phyloP scores from a whole-genome alignment of 345 rosid species.

The Firmiana major region DNA sequence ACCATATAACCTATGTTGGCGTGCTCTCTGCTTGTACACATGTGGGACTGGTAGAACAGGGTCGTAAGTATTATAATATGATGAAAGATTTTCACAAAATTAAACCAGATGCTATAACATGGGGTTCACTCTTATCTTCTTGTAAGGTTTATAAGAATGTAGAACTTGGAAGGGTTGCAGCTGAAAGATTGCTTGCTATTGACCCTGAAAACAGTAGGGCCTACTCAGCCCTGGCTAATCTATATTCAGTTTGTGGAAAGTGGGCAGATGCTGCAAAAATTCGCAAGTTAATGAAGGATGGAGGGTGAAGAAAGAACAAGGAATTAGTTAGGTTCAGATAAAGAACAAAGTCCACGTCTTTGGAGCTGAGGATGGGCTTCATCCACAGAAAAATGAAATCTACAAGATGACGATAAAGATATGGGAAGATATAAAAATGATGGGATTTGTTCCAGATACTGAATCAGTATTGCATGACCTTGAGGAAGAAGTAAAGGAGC shows the following conservation, averaged over 20 bases:
- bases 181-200: constrained; percentile 59
- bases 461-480: constrained; percentile 70
- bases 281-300: constrained; percentile 75
- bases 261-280: constrained; percentile 78
- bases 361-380: constrained; percentile 75
- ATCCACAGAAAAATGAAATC: constrained; percentile 62
- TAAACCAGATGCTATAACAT: constrained; percentile 71
- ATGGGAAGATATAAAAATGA: constrained; percentile 82
- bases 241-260: constrained; percentile 74
- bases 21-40: constrained; percentile 90
- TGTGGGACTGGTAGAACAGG: constrained; percentile 69
- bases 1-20: constrained; percentile 86
- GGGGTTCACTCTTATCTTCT: constrained; percentile 90
- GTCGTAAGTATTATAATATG: constrained; percentile 51
- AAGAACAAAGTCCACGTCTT: constrained; percentile 59
- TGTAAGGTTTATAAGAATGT: constrained; percentile 72
- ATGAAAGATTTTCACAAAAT: constrained; percentile 61
- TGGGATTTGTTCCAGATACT: constrained; percentile 78
- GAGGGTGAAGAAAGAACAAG: constrained; percentile 88
- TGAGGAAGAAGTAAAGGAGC: constrained; percentile 77
- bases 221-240: constrained; percentile 76
- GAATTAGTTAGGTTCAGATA: constrained; percentile 83
- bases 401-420: constrained; percentile 59
- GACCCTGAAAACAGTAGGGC: constrained; percentile 93
- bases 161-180: constrained; percentile 67